Conservation (phyloP, 148 eudicot species). For the Simmondsia chinensis region DNA sequence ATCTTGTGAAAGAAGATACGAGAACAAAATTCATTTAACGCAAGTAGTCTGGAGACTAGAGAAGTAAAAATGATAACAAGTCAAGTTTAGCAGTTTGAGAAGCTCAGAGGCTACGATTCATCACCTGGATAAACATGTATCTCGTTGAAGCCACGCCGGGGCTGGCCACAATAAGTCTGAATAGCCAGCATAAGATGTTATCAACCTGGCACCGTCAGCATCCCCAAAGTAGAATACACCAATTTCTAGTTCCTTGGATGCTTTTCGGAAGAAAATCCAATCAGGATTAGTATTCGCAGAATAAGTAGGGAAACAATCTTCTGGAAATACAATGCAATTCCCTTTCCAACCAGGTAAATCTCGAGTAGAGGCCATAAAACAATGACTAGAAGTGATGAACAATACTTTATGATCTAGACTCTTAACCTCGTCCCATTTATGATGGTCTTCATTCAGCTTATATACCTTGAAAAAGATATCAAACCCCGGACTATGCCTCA, state of each 20-base stretch:
- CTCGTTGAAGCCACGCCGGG: conserved; percentile 1
- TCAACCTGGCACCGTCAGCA: not conserved
- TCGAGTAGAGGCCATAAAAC: not conserved
- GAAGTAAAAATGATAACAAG: too few species aligned
- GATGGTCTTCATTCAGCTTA: not conserved
- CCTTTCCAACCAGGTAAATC: conserved; percentile 1
- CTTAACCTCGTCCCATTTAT: not conserved
- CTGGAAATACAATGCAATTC: conserved; percentile 3
- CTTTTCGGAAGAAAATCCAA: not conserved
- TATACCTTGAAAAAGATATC: not conserved
- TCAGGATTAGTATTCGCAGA: not conserved
- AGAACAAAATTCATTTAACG: too few species aligned
- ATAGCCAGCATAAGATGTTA: not conserved
- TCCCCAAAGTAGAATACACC: not conserved
- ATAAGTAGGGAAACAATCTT: conserved; percentile 2
- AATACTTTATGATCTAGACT: conserved; percentile 4
- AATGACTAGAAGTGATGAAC: conserved; percentile 7
- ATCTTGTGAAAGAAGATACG: too few species aligned
- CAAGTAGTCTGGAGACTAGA: too few species aligned
- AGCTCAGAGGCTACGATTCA: too few species aligned
- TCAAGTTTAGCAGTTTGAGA: too few species aligned
- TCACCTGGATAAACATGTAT: conserved; percentile 1
- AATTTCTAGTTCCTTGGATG: not conserved
- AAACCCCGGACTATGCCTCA: not conserved
- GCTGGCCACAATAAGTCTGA: conserved; percentile 6